Evolutionary conservation across 2,329 filamentous ascomycete genomes (phyloP), one percentile per base, ranked within the genome.

Genomic region (Calonectria henricotiae): DNA sequence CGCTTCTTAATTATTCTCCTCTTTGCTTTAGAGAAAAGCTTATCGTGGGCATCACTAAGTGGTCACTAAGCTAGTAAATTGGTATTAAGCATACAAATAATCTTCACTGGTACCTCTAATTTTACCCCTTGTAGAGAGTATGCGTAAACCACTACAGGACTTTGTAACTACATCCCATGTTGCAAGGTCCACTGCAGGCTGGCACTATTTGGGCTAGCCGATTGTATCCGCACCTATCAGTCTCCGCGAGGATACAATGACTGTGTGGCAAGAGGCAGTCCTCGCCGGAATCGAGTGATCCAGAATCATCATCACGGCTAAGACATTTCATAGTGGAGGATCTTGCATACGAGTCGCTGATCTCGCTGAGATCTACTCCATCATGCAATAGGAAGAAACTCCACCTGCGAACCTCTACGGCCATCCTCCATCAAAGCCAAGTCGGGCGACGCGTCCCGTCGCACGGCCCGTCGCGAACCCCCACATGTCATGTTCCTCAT

Each of bases 61-160:
- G 20, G 20, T 20, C 20, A 20, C 17, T 30, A 5, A 32, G 15
- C 13, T 27, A 15, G 25, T 30, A 25, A 8, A 17, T 13, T 8
- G 7, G n/a, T 25, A 49, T 27, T 49, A 49, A 49, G 46, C 46
- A 49, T 49, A 49, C 23, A 49, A 30, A 49, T 49, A 49, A 49
- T 49, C 46, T 49, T 49, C 25, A 6, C 25, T 17, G 5, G 25
- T 7, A n/a, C 25, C 25, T 47, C 25, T 49, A 49, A 49, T 49
- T 49, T 49, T 30, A 15, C 25, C 13, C 27, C 25, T n/a, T n/a
- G 5, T 17, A 5, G 9, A 30, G 15, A 30, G 8, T 4, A 30
- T 15, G 12, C 27, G 27, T 0, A 4, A 30, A 30, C 25, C 46
- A 15, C 46, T 30, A 15, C 25, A 5, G 25, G 23, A 7, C 25